These are phyloP conservation scores for Spizellomyces sp. DNA, from an alignment of 192 early-diverging fungal species.

Conservation along the genomic window DNA sequence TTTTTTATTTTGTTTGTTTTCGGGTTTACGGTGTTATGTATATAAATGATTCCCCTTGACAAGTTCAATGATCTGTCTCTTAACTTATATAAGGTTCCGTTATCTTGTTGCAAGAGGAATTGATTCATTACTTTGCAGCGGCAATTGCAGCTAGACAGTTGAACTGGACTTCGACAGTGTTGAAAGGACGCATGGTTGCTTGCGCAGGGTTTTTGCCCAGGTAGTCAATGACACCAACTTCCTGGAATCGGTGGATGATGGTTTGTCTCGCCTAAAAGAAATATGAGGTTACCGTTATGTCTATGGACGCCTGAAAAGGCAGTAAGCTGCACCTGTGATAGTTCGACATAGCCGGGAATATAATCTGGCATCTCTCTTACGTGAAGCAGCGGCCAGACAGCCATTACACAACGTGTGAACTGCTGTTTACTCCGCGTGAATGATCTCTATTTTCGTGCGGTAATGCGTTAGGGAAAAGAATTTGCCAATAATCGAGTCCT, in stretches of 20 bases:
- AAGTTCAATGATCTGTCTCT: too few species aligned
- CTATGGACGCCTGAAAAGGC: background rate
- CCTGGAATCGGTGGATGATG: conserved; percentile 32
- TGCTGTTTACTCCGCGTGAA: background rate
- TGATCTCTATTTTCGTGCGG: too few species aligned
- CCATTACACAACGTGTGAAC: conserved; percentile 16
- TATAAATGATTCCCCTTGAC: too few species aligned
- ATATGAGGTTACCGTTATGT: background rate
- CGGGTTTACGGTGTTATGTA: too few species aligned
- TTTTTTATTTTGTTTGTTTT: too few species aligned
- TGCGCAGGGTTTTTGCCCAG: conserved; percentile 16
- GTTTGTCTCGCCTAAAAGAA: conserved; percentile 19
- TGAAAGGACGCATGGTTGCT: background rate
- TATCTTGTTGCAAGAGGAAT: too few species aligned
- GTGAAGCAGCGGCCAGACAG: conserved; percentile 47
- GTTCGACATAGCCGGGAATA: conserved; percentile 40
- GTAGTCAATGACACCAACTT: conserved; percentile 33
- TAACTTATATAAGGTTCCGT: too few species aligned
- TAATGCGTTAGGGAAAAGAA: background rate
- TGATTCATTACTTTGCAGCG: background rate
- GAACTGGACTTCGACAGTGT: background rate
- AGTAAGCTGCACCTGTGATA: conserved; percentile 9
- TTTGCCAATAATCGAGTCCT: background rate
- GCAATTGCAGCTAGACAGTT: conserved; percentile 3
- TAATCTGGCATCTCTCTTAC: conserved; percentile 40